phyloP scores from a whole-genome alignment of 2,329 filamentous ascomycete genomes.

The Phaeophleospora eucalypticola region DNA sequence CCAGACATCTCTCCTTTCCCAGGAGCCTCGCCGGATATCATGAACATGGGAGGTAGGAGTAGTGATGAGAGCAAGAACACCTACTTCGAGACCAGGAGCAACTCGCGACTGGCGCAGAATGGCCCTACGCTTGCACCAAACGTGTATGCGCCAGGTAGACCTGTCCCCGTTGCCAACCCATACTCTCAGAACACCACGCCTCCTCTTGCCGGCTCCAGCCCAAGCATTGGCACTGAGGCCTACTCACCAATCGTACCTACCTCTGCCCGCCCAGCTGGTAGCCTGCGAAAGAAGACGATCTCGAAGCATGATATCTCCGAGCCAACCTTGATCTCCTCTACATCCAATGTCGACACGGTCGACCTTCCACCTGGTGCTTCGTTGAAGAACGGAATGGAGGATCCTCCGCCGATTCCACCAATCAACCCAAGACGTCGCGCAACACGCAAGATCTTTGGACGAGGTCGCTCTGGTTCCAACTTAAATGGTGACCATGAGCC shows the following conservation, averaged over 20 bases:
- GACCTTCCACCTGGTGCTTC: constrained; percentile 54
- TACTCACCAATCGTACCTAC: constrained; percentile 29
- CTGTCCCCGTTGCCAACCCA: constrained; percentile 31
- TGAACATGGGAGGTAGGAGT: constrained; percentile 8
- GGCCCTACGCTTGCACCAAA: constrained; percentile 20
- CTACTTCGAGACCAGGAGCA: constrained; percentile 25
- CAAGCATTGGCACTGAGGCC: constrained; percentile 34
- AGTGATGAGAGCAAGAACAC: constrained; percentile 13
- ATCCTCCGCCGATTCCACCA: constrained; percentile 51
- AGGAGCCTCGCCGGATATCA: constrained; percentile 17
- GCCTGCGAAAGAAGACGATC: constrained; percentile 54
- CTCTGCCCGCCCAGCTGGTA: constrained; percentile 29
- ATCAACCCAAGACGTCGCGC: constrained; percentile 58
- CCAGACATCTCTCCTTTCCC: constrained; percentile 12
- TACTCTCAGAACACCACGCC: constrained; percentile 53
- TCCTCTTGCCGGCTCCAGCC: constrained; percentile 46
- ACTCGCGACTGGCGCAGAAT: constrained; percentile 4
- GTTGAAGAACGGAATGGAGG: constrained; percentile 49
- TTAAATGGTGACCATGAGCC: constrained; percentile 3
- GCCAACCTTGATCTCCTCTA: constrained; percentile 52
- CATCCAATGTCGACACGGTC: constrained; percentile 56
- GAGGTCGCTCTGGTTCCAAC: constrained; percentile 5
- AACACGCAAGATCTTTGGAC: constrained; percentile 32
- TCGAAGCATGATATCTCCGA: constrained; percentile 61
- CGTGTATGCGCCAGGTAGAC: constrained; percentile 19